A percentile compares a stretch with the other conserved stretches of the same genome.
These are phyloP conservation scores for Caulochytrium protostelioides DNA, from an alignment of 371 early-diverging fungal genomes.

Conservation along the genomic window DNA sequence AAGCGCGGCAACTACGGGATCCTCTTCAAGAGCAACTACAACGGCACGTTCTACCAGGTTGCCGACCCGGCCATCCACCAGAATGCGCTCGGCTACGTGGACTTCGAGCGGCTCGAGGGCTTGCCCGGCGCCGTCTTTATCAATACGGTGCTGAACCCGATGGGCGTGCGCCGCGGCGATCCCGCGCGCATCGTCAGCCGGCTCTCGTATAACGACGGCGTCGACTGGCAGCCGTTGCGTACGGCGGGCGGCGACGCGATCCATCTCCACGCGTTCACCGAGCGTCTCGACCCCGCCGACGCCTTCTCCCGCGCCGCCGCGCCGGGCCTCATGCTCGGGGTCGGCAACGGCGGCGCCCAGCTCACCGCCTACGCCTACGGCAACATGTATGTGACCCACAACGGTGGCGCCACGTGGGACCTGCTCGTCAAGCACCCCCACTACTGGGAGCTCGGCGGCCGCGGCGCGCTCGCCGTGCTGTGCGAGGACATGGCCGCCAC, in stretches of 20 bases:
- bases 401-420: conserved; percentile 57
- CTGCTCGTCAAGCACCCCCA: conserved; percentile 49
- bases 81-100: not conserved
- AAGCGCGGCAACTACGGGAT: not conserved
- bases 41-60: not conserved
- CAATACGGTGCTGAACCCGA: no score
- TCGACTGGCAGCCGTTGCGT: no score
- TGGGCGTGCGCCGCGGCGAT: no score
- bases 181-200: no score
- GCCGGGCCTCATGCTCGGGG: conserved; percentile 55
- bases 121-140: no score
- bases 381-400: conserved; percentile 50
- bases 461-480: conserved; percentile 49
- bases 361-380: conserved; percentile 35
- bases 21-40: conserved; percentile 2
- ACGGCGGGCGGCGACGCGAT: conserved; percentile 11
- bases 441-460: conserved; percentile 68
- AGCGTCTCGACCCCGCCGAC: conserved; percentile 51
- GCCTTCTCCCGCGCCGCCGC: conserved; percentile 51
- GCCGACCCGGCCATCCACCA: not conserved
- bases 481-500: conserved; percentile 24
- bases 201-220: no score
- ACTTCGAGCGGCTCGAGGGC: not conserved
- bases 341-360: conserved; percentile 52
- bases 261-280: conserved; percentile 58